Base-by-base conservation (phyloP, 805 yeast species). In the Wickerhamomyces bisporus region DNA sequence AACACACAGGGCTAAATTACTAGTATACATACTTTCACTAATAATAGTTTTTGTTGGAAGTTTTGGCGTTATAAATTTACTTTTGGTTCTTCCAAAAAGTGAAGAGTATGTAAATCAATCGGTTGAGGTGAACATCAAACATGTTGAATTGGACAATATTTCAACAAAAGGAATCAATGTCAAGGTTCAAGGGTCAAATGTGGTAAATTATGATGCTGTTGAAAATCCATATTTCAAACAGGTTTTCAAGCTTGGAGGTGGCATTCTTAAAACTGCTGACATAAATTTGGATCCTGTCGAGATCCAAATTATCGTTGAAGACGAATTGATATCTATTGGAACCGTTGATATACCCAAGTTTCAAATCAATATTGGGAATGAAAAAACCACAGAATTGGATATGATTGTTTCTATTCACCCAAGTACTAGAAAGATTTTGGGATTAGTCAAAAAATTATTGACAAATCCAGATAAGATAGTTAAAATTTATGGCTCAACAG, bases 161-260 rank as follows among this genome's bases (percentile, higher is more conserved):
- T 48, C 49, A 1, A 54, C 61, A 11, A 45, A 50, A 4, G 66
- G 67, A 2, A 57, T 66, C 6, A 43, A 57, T 18, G 39, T 68
- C 9, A 47, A 52, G 28, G 54, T 66, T 2, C 44, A 50, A 14
- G 70, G 68, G 10, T 36, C 50, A 1, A 50, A 52, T 31, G 26
- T 39, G 4, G 61, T 64, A 33, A 53, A 65, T 30, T 67, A 55
- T 42, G 45, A 58, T 12, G 31, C 41, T 2, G 60, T 67, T 24
- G 57, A 59, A 1, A 57, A 54, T 39, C 14, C 41, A 1, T 46
- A 52, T 29, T 56, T 51, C 5, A 44, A 50, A 23, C 19, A 27
- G 1, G 41, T 63, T 39, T 58, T 67, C 38, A 50, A 54, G 33
- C 24, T 51, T 1, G 70, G 66, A 3, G 68, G 70, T 1, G 48